phyloP scores from a whole-genome alignment of 352 stramenopile genomes.

The Globisporangium parvum region DNA sequence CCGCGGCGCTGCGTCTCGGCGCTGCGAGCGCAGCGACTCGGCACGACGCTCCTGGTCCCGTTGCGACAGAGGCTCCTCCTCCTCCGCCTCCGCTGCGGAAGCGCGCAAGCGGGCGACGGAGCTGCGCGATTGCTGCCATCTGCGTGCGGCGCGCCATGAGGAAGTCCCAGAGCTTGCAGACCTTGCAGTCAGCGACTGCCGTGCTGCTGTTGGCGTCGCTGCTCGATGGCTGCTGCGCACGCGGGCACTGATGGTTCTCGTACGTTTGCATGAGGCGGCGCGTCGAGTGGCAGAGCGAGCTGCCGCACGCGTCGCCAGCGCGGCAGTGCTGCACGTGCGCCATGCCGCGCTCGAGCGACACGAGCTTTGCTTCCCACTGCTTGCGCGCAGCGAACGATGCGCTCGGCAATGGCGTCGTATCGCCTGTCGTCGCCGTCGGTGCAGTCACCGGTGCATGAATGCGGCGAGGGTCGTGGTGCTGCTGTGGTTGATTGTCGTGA shows the following conservation, averaged over 20 bases:
- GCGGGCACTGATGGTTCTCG: slow-evolving; percentile 48
- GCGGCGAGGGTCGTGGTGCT: neutral
- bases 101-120: slow-evolving; percentile 11
- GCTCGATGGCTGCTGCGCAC: too few species aligned
- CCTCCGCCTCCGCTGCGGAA: slow-evolving; percentile 1
- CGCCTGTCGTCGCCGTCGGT: neutral
- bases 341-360: slow-evolving; percentile 58
- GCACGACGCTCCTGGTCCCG: slow-evolving; percentile 1
- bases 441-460: neutral
- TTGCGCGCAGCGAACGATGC: slow-evolving; percentile 32
- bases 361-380: slow-evolving; percentile 57
- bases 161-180: slow-evolving; percentile 75
- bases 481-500: neutral
- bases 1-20: slow-evolving; percentile 11
- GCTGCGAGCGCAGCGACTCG: slow-evolving; percentile 1
- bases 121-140: slow-evolving; percentile 15
- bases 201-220: neutral
- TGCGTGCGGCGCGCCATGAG: slow-evolving; percentile 27
- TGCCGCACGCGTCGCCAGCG: slow-evolving; percentile 46
- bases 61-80: too few species aligned
- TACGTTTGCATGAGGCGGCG: slow-evolving; percentile 60
- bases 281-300: slow-evolving; percentile 69
- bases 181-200: slow-evolving; percentile 37
- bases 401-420: too few species aligned
- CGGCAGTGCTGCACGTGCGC: slow-evolving; percentile 55